A percentile compares a stretch with the other conserved stretches of the same genome.
Conservation (phyloP, 108 stramenopile species). For the Mediolabrus comicus region DNA sequence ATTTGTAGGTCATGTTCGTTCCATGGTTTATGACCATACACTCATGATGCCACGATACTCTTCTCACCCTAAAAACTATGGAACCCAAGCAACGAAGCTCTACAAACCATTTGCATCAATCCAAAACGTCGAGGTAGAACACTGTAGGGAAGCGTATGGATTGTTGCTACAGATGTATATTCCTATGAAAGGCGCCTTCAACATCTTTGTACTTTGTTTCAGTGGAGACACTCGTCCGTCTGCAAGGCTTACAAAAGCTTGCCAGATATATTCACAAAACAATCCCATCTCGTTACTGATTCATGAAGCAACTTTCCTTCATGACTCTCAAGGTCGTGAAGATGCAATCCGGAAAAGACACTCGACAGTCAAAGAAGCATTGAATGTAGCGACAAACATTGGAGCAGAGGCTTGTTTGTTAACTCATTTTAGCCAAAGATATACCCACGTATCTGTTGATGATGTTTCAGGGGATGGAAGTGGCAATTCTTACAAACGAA, state of each 20-base stretch:
- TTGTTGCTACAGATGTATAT: constrained; percentile 50
- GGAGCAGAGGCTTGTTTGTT: constrained; percentile 41
- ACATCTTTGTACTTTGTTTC: constrained; percentile 53
- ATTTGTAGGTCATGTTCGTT: constrained; percentile 19
- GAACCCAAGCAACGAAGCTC: neutral
- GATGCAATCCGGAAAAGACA: constrained; percentile 56
- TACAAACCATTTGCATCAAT: constrained; percentile 55
- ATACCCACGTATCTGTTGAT: constrained; percentile 36
- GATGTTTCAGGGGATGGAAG: constrained; percentile 4
- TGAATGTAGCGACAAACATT: constrained; percentile 41
- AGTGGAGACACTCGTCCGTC: constrained; percentile 84
- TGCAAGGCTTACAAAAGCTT: constrained; percentile 45
- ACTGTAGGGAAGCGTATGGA: constrained; percentile 67
- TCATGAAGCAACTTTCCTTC: constrained; percentile 62
- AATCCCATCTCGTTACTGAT: constrained; percentile 35
- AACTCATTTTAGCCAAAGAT: constrained; percentile 72
- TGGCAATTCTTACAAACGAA: constrained; percentile 2
- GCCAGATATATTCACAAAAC: constrained; percentile 20
- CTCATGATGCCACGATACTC: constrained; percentile 18
- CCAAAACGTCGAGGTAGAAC: constrained; percentile 64
- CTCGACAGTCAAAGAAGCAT: constrained; percentile 54
- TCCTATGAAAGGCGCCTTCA: constrained; percentile 1
- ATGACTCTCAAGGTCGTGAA: constrained; percentile 30
- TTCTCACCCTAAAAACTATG: neutral
- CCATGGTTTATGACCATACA: constrained; percentile 20